A percentile compares a stretch with the other conserved stretches of the same genome.
Conservation (phyloP, 805 yeast species). For the Myxozyma geophila region DNA sequence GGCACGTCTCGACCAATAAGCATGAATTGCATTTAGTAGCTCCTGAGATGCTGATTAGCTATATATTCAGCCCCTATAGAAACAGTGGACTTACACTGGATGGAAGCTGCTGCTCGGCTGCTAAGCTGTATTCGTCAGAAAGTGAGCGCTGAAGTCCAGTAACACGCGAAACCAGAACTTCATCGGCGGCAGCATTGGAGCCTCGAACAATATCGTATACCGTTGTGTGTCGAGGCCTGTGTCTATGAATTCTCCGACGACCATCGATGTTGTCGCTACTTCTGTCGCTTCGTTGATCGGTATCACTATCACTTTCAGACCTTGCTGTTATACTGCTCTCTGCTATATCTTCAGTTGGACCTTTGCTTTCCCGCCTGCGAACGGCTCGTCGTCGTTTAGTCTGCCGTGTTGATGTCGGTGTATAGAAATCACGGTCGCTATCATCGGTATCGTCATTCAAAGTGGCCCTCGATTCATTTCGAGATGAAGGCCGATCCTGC, state of each 20-base stretch:
- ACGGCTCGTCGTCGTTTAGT: no score
- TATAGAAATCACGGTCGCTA: no score
- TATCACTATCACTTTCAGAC: no score
- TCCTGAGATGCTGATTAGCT: not conserved
- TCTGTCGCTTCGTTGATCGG: not conserved
- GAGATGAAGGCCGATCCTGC: no score
- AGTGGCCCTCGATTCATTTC: no score
- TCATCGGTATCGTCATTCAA: no score
- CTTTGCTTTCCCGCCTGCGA: no score
- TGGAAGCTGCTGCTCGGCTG: not conserved
- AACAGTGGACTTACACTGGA: not conserved
- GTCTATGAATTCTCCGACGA: not conserved
- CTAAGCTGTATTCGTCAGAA: not conserved
- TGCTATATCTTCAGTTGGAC: no score
- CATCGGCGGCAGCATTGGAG: not conserved
- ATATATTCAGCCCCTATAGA: not conserved
- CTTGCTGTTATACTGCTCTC: no score
- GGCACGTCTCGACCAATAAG: constrained; percentile 1
- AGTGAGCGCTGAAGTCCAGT: not conserved
- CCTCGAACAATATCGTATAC: not conserved
- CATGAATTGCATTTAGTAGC: not conserved
- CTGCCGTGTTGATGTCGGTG: no score
- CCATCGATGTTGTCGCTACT: not conserved
- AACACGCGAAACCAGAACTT: not conserved
- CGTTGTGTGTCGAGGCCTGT: not conserved